Conservation (phyloP, 352 stramenopile species). For the Globisporangium carolinianum region DNA sequence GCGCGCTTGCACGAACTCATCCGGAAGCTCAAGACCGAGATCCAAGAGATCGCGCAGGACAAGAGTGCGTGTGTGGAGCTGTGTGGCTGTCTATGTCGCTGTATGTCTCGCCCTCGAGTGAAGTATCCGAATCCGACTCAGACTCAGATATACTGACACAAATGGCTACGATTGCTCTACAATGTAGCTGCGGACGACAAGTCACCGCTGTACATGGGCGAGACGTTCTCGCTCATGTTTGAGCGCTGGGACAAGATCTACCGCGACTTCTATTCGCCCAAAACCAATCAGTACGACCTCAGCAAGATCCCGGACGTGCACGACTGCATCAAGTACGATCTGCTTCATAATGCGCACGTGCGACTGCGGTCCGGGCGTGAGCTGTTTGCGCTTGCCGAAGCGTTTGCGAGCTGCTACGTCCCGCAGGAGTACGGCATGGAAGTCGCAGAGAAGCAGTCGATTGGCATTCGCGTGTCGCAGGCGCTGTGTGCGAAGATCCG, state of each 20-base stretch:
- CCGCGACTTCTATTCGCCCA: slow-evolving; percentile 92
- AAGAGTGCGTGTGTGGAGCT: slow-evolving; percentile 31
- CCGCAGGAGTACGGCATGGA: slow-evolving; percentile 95
- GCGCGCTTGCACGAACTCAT: slow-evolving; percentile 70
- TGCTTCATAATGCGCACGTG: slow-evolving; percentile 96
- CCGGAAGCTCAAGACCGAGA: slow-evolving; percentile 66
- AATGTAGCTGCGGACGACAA: slow-evolving; percentile 79
- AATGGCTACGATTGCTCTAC: slow-evolving; percentile 6
- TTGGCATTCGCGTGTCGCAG: slow-evolving; percentile 94
- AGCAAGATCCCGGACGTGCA: slow-evolving; percentile 97
- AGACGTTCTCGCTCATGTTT: slow-evolving; percentile 92
- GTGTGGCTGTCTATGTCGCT: not conserved
- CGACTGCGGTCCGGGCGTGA: slow-evolving; percentile 84
- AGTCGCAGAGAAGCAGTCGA: slow-evolving; percentile 90
- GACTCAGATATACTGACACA: too few species aligned
- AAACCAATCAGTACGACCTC: slow-evolving; percentile 90
- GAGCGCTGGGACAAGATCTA: slow-evolving; percentile 93
- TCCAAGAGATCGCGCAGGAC: slow-evolving; percentile 57
- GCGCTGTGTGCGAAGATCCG: slow-evolving; percentile 98
- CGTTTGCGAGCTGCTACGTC: slow-evolving; percentile 95
- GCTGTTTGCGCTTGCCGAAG: slow-evolving; percentile 92
- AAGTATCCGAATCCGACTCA: too few species aligned
- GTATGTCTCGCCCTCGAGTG: not conserved
- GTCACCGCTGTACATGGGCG: slow-evolving; percentile 91
- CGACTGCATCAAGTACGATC: slow-evolving; percentile 97